Base-by-base conservation (phyloP, 371 early-diverging fungal species). In the Rhizomucor pusillus region DNA sequence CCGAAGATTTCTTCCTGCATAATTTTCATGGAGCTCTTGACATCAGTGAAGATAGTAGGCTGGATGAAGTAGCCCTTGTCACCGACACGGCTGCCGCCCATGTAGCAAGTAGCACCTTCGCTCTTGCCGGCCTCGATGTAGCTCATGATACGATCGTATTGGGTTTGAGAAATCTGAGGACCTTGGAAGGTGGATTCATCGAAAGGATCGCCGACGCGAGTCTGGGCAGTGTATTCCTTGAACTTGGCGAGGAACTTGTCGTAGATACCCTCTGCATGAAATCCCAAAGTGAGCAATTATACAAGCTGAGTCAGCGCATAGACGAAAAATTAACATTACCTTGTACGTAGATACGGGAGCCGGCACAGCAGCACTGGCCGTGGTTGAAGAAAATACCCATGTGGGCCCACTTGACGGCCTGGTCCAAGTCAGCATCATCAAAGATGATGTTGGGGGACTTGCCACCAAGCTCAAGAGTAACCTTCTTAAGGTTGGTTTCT, bases 381-480 rank as follows among this genome's bases (percentile, higher is more conserved):
- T 81, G 71, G 71, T 94, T 93, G 62, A 84, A 77, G 70, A 83
- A 92, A 54, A 84, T 81, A 54, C 87, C 93, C 16, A 71, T 74
- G 63, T 84, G 77, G 7, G 87, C 83, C 66, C 84, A 84, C 45
- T 74, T 69, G 35, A 92, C 90, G 7, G 91, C 91, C 57, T 80
- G 79, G 37, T 90, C 89, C 22, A 94, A 48, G 60, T 94, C 89
- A 13, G 89, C 91, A 69, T 90, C 89, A 19, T 88, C 91, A 71
- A 95, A 94, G 33, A 94, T 90, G 50, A 95, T 90, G 60, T 91
- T 90, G 40, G 94, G 90, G 1, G 94, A 92, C 54, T 92, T 92
- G 52, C 90, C 92, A 40, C 92, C 91, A 4, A 92, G 70, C 63
- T 92, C 91, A 40, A 92, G 63, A 5, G 90, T 86, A 9, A 89